A percentile compares a stretch with the other conserved stretches of the same genome.
Conservation (phyloP, 139 green algal species). For the Raphidocelis subcapitata region DNA sequence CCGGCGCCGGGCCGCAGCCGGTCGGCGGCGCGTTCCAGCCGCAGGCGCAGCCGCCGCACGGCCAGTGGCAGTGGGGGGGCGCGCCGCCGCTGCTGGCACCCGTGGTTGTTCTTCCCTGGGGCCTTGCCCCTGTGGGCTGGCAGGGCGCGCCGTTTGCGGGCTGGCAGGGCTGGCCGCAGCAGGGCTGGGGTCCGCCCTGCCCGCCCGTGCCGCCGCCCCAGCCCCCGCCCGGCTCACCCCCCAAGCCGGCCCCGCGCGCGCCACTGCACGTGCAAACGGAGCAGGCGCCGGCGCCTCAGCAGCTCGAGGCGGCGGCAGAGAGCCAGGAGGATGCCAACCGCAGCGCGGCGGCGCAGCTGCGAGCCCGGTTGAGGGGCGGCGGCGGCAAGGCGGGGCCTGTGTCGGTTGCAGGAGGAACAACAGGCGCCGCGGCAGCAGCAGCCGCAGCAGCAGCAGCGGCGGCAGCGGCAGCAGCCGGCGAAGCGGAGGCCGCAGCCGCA, state of each 20-base stretch:
- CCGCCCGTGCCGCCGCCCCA: neutral
- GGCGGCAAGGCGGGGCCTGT: neutral
- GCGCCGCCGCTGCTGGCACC: too few species aligned
- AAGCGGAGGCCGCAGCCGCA: neutral
- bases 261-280: neutral
- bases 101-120: neutral
- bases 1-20: neutral
- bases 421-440: neutral
- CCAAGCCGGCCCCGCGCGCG: neutral
- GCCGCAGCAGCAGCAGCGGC: conserved; percentile 2
- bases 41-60: neutral
- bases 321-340: neutral
- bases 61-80: neutral
- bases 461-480: conserved; percentile 3
- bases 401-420: neutral
- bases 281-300: conserved; percentile 1
- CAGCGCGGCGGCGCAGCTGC: conserved; percentile 11
- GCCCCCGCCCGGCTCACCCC: neutral
- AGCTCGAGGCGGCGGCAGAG: conserved; percentile 12
- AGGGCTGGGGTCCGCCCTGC: neutral
- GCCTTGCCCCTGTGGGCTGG: neutral
- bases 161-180: conserved; percentile 1
- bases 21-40: conserved; percentile 2
- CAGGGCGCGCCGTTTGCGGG: neutral
- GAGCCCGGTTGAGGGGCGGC: neutral